Evolutionary conservation across 192 early-diverging fungal genomes (phyloP).

Genomic region (Podila verticillata): DNA sequence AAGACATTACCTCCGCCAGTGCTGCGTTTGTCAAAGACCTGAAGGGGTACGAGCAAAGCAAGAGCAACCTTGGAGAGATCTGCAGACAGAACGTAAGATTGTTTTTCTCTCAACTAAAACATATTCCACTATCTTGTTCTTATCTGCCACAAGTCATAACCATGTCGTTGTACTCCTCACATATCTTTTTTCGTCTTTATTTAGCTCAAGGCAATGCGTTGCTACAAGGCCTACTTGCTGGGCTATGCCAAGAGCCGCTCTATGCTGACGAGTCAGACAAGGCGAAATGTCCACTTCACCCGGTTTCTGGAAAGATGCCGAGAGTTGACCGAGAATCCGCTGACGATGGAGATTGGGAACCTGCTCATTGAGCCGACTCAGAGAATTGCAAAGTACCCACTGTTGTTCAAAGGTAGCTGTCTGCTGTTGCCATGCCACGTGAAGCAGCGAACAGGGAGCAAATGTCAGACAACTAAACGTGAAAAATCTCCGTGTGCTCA

Average conservation of each 20-base stretch:
- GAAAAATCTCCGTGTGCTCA: too few relatives aligned
- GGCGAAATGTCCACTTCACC: conserved; percentile 4
- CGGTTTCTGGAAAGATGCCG: conserved; percentile 17
- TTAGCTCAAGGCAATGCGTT: conserved; percentile 23
- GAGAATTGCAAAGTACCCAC: conserved; percentile 35
- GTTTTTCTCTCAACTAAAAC: neutral
- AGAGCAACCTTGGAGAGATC: conserved; percentile 16
- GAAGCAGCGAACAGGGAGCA: too few relatives aligned
- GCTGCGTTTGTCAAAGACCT: conserved; percentile 21
- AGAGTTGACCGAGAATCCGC: conserved; percentile 1
- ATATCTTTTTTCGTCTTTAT: neutral
- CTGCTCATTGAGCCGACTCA: conserved; percentile 35
- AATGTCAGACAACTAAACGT: neutral
- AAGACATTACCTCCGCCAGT: conserved; percentile 22
- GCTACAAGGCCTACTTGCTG: conserved; percentile 31
- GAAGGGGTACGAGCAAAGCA: conserved; percentile 10
- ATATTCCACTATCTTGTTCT: neutral
- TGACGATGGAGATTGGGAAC: conserved; percentile 12
- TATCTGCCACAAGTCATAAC: too few relatives aligned
- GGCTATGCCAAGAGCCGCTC: conserved; percentile 15
- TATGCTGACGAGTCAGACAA: conserved; percentile 4
- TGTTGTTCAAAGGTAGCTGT: conserved; percentile 28
- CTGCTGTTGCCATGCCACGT: too few relatives aligned
- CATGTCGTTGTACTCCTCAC: neutral
- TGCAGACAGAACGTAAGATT: conserved; percentile 24